Percentiles rank a stretch among this genome's conserved stretches.
Conservation (phyloP, 179 eudicot species). For the Drosera spatulata region DNA sequence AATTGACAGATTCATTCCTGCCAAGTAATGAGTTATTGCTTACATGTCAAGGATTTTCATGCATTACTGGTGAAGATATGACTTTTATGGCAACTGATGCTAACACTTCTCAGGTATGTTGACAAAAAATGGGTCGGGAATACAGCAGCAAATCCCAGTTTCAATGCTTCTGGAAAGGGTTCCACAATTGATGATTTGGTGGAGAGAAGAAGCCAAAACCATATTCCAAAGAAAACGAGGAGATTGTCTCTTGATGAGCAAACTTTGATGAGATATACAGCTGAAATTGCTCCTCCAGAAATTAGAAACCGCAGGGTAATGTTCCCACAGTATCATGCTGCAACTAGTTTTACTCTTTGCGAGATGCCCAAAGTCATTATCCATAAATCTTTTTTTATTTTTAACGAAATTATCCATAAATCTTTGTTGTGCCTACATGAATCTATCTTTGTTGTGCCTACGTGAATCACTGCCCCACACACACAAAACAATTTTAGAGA, state of each 20-base stretch:
- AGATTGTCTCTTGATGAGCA: conserved; percentile 49
- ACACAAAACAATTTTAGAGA: too few species aligned
- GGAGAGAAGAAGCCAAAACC: neutral
- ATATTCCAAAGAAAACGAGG: conserved; percentile 30
- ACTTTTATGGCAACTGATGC: too few species aligned
- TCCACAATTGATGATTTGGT: neutral
- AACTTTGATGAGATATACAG: conserved; percentile 13
- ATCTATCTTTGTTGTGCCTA: too few species aligned
- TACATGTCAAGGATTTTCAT: too few species aligned
- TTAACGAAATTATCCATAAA: too few species aligned
- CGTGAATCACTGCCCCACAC: too few species aligned
- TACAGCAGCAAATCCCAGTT: conserved; percentile 15
- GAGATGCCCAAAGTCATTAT: too few species aligned
- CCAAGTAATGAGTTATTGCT: conserved; percentile 11
- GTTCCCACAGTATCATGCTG: neutral
- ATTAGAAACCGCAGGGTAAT: conserved; percentile 34
- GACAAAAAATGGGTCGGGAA: conserved; percentile 29
- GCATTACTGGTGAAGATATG: too few species aligned
- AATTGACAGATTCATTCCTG: conserved; percentile 23
- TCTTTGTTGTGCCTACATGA: too few species aligned
- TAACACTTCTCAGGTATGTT: conserved; percentile 23
- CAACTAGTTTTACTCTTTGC: too few species aligned
- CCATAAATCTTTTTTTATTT: too few species aligned
- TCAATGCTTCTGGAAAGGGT: conserved; percentile 6
- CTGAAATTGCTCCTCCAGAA: conserved; percentile 16